Percentiles rank a stretch among this genome's conserved stretches.
Conservation (phyloP, 1,284 basidiomycete species). For the Tylopilus orsonianus region DNA sequence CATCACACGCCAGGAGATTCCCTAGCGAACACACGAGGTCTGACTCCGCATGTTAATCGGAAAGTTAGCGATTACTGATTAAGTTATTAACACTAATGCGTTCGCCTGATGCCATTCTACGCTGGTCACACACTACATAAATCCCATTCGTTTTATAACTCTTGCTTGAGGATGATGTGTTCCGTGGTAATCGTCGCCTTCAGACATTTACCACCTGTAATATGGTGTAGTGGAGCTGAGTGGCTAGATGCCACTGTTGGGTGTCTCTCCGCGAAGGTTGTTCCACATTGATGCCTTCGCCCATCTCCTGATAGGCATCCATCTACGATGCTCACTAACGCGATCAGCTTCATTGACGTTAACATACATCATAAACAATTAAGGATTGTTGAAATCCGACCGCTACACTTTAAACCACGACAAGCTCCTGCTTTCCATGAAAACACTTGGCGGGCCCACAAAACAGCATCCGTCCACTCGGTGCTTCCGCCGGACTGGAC, state of each 20-base stretch:
- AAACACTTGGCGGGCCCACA: slow-evolving; percentile 41
- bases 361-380: slow-evolving; percentile 31
- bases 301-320: too few species aligned
- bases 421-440: slow-evolving; percentile 40
- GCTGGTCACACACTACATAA: slow-evolving; percentile 1
- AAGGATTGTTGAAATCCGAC: slow-evolving; percentile 66
- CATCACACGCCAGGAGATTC: slow-evolving; percentile 9
- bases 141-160: slow-evolving; percentile 2
- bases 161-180: neutral
- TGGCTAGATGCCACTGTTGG: too few species aligned
- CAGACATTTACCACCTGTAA: neutral
- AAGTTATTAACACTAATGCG: slow-evolving; percentile 6
- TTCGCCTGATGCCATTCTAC: neutral
- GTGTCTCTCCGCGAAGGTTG: too few species aligned
- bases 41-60: slow-evolving; percentile 7
- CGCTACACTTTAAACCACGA: slow-evolving; percentile 40
- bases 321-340: too few species aligned
- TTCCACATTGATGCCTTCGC: too few species aligned
- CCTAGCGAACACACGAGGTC: neutral
- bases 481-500: slow-evolving; percentile 20
- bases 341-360: slow-evolving; percentile 17
- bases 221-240: too few species aligned
- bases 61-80: slow-evolving; percentile 8
- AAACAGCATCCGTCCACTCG: slow-evolving; percentile 20
- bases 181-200: neutral